Evolutionary conservation across 2,329 filamentous ascomycete species (phyloP).

Genomic region (Pseudovirgaria hyperparasitica): DNA sequence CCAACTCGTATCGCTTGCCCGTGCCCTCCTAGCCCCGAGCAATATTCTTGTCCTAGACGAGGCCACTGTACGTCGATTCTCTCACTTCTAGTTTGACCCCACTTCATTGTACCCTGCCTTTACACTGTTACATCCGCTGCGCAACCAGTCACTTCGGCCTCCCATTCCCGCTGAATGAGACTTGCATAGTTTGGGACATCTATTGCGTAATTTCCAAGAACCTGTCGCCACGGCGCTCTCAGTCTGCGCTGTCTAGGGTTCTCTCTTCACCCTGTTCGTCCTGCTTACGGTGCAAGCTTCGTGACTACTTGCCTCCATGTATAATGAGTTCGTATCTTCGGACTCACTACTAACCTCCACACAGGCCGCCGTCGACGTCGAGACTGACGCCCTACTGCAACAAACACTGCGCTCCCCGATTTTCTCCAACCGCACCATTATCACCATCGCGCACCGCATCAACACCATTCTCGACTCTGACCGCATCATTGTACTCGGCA

Average conservation of each 20-base stretch:
- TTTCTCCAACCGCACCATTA: conserved; percentile 89
- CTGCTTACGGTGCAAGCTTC: not conserved
- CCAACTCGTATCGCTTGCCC: conserved; percentile 84
- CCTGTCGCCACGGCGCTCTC: not conserved
- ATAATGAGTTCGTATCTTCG: conserved; percentile 3
- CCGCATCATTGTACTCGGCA: conserved; percentile 85
- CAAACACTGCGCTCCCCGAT: conserved; percentile 49
- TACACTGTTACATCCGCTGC: too few species aligned
- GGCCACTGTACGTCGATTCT: conserved; percentile 56
- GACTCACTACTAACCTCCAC: too few species aligned
- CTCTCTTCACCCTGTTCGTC: not conserved
- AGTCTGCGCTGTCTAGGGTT: not conserved
- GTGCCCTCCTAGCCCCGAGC: conserved; percentile 85
- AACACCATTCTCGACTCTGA: conserved; percentile 89
- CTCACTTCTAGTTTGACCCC: conserved; percentile 4
- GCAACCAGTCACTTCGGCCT: too few species aligned
- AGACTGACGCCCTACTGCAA: conserved; percentile 54
- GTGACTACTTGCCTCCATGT: conserved; percentile 1
- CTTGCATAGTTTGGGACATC: too few species aligned
- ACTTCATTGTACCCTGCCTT: too few species aligned
- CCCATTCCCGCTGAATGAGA: too few species aligned
- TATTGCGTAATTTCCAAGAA: conserved; percentile 3
- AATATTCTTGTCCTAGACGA: conserved; percentile 97
- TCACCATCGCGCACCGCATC: conserved; percentile 95
- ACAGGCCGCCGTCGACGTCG: conserved; percentile 54